Conservation (phyloP, 306 rosid species). For the Malus sieversii region DNA sequence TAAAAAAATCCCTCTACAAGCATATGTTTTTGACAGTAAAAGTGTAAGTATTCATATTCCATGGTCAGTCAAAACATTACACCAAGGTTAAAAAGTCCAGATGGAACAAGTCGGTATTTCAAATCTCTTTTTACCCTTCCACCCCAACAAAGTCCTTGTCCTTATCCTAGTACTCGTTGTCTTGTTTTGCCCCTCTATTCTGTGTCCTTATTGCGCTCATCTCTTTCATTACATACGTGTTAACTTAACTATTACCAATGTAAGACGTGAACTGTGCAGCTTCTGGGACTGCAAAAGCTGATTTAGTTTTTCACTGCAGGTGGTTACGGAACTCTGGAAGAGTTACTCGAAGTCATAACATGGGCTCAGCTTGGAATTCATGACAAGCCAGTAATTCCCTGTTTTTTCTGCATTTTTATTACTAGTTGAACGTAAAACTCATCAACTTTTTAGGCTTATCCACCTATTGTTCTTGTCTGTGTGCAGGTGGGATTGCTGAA, state of each 20-base stretch:
- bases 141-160: background rate
- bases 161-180: no score
- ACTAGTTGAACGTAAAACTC: background rate
- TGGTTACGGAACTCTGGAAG: conserved; percentile 97
- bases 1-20: no score
- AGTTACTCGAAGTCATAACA: conserved; percentile 93
- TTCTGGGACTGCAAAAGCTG: conserved; percentile 1
- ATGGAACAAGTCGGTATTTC: background rate
- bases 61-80: conserved; percentile 3
- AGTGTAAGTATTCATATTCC: background rate
- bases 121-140: background rate
- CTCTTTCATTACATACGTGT: background rate
- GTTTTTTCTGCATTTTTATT: background rate
- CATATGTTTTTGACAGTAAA: no score
- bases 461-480: background rate
- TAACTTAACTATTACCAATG: background rate
- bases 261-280: background rate
- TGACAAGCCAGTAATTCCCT: conserved; percentile 70
- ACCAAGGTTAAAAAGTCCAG: background rate
- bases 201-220: background rate
- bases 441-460: background rate
- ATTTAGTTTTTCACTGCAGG: conserved; percentile 40
- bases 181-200: background rate
- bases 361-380: conserved; percentile 99
- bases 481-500: conserved; percentile 86